Base-by-base conservation (phyloP, 805 yeast genomes). In the Candida schatavii region DNA sequence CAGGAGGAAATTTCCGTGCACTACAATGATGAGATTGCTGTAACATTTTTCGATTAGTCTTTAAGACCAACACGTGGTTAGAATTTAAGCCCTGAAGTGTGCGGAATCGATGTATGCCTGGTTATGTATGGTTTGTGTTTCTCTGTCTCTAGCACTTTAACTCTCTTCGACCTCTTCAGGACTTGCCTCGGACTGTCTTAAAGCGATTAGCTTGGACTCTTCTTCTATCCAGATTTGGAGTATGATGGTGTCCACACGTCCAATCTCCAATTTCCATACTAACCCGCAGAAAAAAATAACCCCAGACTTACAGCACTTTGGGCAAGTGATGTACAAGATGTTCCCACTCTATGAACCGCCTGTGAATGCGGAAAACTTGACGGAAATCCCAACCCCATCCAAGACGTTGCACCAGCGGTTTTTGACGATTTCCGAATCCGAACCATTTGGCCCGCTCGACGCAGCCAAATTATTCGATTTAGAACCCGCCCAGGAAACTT, bases 401-500 rank as follows among this genome's bases (percentile, higher is more conserved):
- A 87, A 84, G 64, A 85, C 96, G 2, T 71, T 83, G 48, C 81
- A 80, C 48, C 88, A 95, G 49, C 74, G 91, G 49, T 90, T 90
- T 70, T 66, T 88, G 58, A 85, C 95, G 10, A 83, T 91, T 60
- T 91, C 96, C 7, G 99, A 91, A 66, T 82, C 89, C 21, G 95
- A 89, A 68, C 96, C 96, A 7, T 90, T 91, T 60, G 97, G 97
- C 5, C 96, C 97, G 4, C 75, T 89, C 4, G 98, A 93, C 58
- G 97, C 99, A 11, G 97, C 99, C 38, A 71, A 80, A 43, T 77
- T 85, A 30, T 78, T 88, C 48, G 89, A 77, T 33, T 73, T 91
- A 49, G 90, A 87, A 60, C 95, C 96, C n/a, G 97, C 98, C 22
- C 77, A 80, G 37, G 80, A 74, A 28, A 85, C 93, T 2, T 73